Evolutionary conservation across 441 rosid species (phyloP), one percentile per base, ranked within the genome.

Genomic region (Erodium trifolium): DNA sequence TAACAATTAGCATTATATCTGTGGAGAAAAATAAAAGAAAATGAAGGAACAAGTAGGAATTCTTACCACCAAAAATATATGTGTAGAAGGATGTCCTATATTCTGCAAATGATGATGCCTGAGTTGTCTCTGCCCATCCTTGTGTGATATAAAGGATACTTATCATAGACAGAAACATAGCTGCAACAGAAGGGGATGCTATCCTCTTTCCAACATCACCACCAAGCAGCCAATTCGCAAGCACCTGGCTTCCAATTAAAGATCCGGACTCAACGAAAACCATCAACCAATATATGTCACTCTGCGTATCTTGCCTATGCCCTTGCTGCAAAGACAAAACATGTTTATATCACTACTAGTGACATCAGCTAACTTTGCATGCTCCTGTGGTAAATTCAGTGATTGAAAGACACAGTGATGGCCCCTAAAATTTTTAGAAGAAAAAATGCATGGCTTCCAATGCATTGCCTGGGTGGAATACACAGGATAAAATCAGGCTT

Each of bases 241-340:
- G 86, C 70, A 83, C 81, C 79, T 92, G 97, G 79, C 90, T 82
- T 78, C 88, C 91, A 65, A 90, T 80, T 43, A 85, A 83, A 64
- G 91, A 79, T 39, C 81, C 90, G 13, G 97, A 86, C 83, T 92
- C 98, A 16, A 90, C 78, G 70, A 90, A 87, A 64, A 87, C 83
- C 98, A 94, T 92, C 63, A 90, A 78, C 99, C 98, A 90, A 74
- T 90, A 92, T 17, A 87, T 85, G 67, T 88, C 96, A 65, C 75
- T 86, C 77, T 90, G 79, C 66, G 81, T 75, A 66, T 90, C 96
- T 75, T 85, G 90, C 69, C 90, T 77, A 70, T 83, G 90, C 69
- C 96, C 96, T 83, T 78, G 87, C 98, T 94, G 88, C 79, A 83
- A 76, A 73, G 63, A 14, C n/a, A 57, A 78, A 69, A 71, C 5